Conservation (phyloP, 2,329 filamentous ascomycete species). For the Sporothrix mexicana region DNA sequence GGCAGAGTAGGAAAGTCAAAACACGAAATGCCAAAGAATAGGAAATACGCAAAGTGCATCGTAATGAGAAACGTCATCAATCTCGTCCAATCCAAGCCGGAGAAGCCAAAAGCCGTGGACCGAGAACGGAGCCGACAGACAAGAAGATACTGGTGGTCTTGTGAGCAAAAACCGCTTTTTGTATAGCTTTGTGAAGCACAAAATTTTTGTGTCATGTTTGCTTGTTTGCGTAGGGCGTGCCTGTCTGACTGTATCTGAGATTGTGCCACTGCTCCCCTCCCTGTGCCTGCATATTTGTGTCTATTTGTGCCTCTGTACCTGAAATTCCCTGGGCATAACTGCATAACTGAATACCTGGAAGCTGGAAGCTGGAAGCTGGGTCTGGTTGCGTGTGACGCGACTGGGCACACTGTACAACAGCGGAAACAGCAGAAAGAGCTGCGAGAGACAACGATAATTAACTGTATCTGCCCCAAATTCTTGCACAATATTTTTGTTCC, state of each 20-base stretch:
- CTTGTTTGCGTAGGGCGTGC: background rate
- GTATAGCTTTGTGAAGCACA: no score
- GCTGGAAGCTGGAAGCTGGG: background rate
- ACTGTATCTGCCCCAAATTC: no score
- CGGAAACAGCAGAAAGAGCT: background rate
- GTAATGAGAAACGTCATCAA: background rate
- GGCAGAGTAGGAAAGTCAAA: background rate
- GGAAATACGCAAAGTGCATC: no score
- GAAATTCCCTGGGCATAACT: background rate
- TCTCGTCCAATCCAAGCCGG: background rate
- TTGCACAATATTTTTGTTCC: background rate
- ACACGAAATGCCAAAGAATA: background rate
- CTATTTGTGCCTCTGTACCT: background rate
- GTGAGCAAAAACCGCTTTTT: no score
- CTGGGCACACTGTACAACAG: no score
- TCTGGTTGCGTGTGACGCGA: background rate
- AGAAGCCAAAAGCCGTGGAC: background rate
- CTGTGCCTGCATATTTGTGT: no score
- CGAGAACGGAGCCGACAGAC: no score
- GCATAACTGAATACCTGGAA: background rate
- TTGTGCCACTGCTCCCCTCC: no score
- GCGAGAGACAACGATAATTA: no score
- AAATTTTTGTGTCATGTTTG: background rate
- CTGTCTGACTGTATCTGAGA: background rate
- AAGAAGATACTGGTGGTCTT: no score